Evolutionary conservation across 2,329 filamentous ascomycete species (phyloP).

Genomic region (Lizonia empirigonia): DNA sequence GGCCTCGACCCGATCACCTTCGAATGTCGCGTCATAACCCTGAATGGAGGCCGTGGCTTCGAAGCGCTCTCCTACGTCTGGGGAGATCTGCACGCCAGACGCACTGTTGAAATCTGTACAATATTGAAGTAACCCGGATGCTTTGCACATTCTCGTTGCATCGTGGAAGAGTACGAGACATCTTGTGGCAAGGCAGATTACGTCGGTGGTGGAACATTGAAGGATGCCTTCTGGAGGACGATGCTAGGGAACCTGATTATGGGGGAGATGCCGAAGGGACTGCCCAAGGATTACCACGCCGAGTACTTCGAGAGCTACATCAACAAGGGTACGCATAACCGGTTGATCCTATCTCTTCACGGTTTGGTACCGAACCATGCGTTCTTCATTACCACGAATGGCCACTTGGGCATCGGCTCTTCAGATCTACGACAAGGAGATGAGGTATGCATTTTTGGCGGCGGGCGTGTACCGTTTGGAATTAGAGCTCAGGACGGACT

Average conservation of each 20-base stretch:
- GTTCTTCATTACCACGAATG: conserved; percentile 23
- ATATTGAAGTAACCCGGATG: conserved; percentile 1
- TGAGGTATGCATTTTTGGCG: conserved; percentile 21
- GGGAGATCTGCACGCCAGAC: not conserved
- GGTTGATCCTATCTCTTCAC: conserved; percentile 1
- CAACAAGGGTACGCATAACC: not conserved
- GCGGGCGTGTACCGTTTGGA: conserved; percentile 25
- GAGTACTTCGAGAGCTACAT: not conserved
- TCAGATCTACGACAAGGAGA: conserved; percentile 18
- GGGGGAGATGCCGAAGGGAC: not conserved
- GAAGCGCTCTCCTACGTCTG: conserved; percentile 13
- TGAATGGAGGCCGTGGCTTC: not conserved
- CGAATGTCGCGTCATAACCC: conserved; percentile 3
- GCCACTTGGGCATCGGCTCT: conserved; percentile 25
- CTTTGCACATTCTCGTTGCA: conserved; percentile 1
- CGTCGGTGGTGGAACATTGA: conserved; percentile 1
- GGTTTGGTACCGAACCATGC: conserved; percentile 14
- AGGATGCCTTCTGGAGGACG: conserved; percentile 4
- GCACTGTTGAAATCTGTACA: not conserved
- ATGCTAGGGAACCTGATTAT: not conserved
- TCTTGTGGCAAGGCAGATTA: not conserved
- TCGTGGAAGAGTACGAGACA: not conserved
- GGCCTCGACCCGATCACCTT: not conserved
- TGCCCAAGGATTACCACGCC: not conserved
- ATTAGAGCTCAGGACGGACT: not conserved